Conservation (phyloP, 1,284 basidiomycete genomes). For the Leccinum holopus region DNA sequence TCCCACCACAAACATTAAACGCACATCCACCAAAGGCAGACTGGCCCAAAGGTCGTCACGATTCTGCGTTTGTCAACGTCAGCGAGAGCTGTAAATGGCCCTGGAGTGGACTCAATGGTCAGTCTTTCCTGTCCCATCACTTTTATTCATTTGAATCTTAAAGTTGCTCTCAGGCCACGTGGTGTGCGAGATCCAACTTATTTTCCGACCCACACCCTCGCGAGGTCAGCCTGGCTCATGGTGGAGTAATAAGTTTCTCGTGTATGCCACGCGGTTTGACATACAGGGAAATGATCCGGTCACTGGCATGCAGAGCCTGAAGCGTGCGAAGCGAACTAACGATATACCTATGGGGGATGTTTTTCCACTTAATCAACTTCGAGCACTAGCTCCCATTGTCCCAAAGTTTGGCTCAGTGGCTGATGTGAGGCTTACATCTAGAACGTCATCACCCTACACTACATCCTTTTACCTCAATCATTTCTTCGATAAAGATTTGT, state of each 20-base stretch:
- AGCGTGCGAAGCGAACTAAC: neutral
- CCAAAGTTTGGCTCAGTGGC: neutral
- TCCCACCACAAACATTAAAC: neutral
- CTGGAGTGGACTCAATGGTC: neutral
- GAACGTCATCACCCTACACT: neutral
- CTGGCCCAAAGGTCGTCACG: neutral
- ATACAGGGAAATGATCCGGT: too few species aligned
- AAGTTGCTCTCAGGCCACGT: too few species aligned
- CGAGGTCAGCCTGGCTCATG: too few species aligned
- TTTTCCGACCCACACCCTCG: too few species aligned
- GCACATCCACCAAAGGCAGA: neutral
- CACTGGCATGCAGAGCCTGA: neutral
- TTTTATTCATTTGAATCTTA: neutral
- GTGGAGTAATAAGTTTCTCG: too few species aligned
- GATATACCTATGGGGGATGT: neutral
- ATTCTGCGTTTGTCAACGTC: neutral
- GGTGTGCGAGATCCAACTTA: too few species aligned
- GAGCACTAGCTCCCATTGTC: neutral
- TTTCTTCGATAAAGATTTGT: neutral
- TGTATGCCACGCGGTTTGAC: too few species aligned
- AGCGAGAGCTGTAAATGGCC: neutral
- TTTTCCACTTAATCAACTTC: neutral
- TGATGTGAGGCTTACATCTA: neutral
- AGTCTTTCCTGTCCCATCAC: neutral
- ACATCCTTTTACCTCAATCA: neutral